Base-by-base conservation (phyloP, 805 yeast genomes). In the Yamadazyma scolyti region DNA sequence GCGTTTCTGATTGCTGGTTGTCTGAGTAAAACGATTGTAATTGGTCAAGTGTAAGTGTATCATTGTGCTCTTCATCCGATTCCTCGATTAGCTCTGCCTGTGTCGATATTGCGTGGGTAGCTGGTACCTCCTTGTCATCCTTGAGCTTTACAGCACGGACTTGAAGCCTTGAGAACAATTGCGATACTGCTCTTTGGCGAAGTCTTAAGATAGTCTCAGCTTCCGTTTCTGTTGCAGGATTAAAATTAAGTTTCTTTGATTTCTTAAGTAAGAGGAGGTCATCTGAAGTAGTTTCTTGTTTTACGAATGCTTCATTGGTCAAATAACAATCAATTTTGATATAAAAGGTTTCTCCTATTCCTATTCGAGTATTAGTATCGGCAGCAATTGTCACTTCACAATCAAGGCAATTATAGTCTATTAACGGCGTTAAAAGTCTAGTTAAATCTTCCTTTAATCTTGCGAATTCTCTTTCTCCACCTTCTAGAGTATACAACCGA, bases 291-390 rank as follows among this genome's bases (percentile, higher is more conserved):
- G 35, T 28, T 18, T 27, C 42, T 27, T 26, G 26, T 43, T 30
- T 11, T 35, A 36, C 5, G 61, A 70, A 41, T 50, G 61, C 72
- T 36, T 30, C 59, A 50, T 37, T 52, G 22, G 44, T 68, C 16
- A 89, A 50, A 48, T 54, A 84, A 36, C 87, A 75, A 44, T 86
- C 84, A 4, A 85, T 56, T 45, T 79, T 85, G 0, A 87, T 61
- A 14, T 75, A 65, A 46, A 89, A 80, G 1, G 81, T 67, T 47
- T 87, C 95, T 3, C 97, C 97, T 2, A 79, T 73, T 7, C 82
- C 66, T 20, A 88, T 51, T 18, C 78, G 52, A 17, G 42, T 37
- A 8, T 64, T 60, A 12, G 79, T 82, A 24, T 79, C 75, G 46
- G 69, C 75, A 6, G 82, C 66, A 20, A 84, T 65, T 0, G 75